phyloP scores from a whole-genome alignment of 2,329 filamentous ascomycete genomes.

The Alternaria triticimaculans region DNA sequence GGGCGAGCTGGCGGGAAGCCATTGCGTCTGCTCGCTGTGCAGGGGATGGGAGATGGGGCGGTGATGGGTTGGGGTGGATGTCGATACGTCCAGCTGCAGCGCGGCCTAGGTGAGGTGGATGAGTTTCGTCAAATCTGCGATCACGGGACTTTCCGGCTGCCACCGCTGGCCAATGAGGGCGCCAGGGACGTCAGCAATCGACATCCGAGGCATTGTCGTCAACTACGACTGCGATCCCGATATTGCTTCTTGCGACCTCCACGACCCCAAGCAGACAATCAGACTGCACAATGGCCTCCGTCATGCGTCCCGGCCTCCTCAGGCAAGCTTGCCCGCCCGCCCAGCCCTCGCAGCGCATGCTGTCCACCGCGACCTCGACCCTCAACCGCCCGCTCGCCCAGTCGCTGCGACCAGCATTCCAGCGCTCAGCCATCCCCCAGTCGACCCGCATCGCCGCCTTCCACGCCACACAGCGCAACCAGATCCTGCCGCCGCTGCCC shows the following conservation, averaged over 20 bases:
- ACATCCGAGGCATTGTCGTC: conserved; percentile 30
- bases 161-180: conserved; percentile 28
- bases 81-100: conserved; percentile 33
- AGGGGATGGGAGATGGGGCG: conserved; percentile 33
- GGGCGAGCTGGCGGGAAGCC: conserved; percentile 96
- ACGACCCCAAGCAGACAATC: conserved; percentile 10
- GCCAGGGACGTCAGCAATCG: conserved; percentile 23
- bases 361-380: conserved; percentile 51
- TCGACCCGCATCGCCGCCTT: conserved; percentile 73
- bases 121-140: conserved; percentile 29
- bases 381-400: conserved; percentile 45
- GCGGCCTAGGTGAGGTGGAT: conserved; percentile 33
- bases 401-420: conserved; percentile 50
- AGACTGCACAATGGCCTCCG: conserved; percentile 57
- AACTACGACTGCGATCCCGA: conserved; percentile 14
- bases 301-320: conserved; percentile 58
- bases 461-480: conserved; percentile 78
- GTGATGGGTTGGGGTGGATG: conserved; percentile 34
- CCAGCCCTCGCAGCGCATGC: conserved; percentile 52
- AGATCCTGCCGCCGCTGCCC: conserved; percentile 81
- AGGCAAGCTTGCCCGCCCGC: conserved; percentile 53
- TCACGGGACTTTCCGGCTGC: conserved; percentile 27
- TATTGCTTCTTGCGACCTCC: conserved; percentile 12
- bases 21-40: conserved; percentile 60
- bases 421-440: conserved; percentile 49